Conservation (phyloP, 441 rosid species). For the Croton laevigatus region DNA sequence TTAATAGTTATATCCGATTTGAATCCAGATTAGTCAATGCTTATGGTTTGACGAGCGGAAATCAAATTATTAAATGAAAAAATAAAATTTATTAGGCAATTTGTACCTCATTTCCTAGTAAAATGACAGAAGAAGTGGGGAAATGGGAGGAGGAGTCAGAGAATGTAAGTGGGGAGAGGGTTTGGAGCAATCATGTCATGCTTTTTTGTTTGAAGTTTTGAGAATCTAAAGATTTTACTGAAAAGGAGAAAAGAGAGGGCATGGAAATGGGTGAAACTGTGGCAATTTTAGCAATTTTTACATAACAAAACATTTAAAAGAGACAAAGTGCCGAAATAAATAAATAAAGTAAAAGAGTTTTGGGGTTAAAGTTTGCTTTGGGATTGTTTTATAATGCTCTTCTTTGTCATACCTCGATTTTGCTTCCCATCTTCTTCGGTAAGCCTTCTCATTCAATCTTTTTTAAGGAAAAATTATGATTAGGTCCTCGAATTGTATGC, state of each 20-base stretch:
- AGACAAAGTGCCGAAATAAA: not conserved
- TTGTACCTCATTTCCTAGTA: no score
- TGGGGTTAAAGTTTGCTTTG: conserved; percentile 18
- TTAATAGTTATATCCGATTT: no score
- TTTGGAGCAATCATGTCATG: conserved; percentile 14
- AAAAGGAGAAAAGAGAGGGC: conserved; percentile 21
- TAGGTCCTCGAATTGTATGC: no score
- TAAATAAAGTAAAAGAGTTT: not conserved
- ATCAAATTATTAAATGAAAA: no score
- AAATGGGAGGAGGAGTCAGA: conserved; percentile 4
- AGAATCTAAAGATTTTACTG: conserved; percentile 17
- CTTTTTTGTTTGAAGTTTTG: conserved; percentile 22
- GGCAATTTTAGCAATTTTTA: conserved; percentile 3
- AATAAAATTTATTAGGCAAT: no score
- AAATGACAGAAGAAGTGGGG: no score
- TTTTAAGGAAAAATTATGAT: no score
- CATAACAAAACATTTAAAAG: not conserved
- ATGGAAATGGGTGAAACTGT: not conserved
- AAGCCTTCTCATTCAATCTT: not conserved
- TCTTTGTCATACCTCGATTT: conserved; percentile 26
- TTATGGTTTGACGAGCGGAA: no score
- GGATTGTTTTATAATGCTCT: conserved; percentile 24
- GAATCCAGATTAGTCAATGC: no score
- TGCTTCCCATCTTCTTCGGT: conserved; percentile 13
- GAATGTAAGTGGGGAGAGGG: conserved; percentile 6